Percentiles rank a stretch among this genome's conserved stretches.
These are phyloP conservation scores for Lagenidium sp. DNA, from an alignment of 352 stramenopile species.

Conservation along the genomic window DNA sequence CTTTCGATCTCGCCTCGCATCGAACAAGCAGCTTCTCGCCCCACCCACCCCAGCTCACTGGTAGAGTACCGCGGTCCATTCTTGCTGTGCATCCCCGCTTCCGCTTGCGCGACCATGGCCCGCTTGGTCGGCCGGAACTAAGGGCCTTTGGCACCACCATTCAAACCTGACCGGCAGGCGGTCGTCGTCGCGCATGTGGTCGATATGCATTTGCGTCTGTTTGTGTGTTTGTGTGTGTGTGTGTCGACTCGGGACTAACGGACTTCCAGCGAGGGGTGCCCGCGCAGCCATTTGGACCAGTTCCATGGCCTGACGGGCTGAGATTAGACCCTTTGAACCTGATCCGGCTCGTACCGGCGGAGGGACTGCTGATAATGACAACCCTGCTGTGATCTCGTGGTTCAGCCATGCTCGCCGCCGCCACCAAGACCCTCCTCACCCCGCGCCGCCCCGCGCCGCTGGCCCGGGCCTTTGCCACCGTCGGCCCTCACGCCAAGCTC, in stretches of 20 bases:
- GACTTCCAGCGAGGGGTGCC: conserved; percentile 46
- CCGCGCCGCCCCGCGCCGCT: conserved; percentile 7
- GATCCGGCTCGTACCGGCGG: conserved; percentile 54
- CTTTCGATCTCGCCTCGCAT: conserved; percentile 4
- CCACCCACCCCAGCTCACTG: too few relatives aligned
- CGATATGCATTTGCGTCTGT: neutral
- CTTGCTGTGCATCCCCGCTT: too few relatives aligned
- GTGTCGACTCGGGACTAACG: conserved; percentile 23
- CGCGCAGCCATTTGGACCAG: conserved; percentile 30
- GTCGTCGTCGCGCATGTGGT: too few relatives aligned
- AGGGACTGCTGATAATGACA: conserved; percentile 51
- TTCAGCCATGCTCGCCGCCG: conserved; percentile 20
- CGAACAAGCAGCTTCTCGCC: too few relatives aligned
- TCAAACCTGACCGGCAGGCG: too few relatives aligned
- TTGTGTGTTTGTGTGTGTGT: conserved; percentile 1
- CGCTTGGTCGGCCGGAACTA: too few relatives aligned
- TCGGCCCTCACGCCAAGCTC: conserved; percentile 34
- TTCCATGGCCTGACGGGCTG: conserved; percentile 39
- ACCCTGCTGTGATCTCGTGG: conserved; percentile 10
- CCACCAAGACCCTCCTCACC: conserved; percentile 22
- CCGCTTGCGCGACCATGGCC: too few relatives aligned
- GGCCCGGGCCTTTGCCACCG: conserved; percentile 31
- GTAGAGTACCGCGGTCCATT: too few relatives aligned
- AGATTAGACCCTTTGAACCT: conserved; percentile 66
- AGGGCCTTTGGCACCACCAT: too few relatives aligned